A percentile compares a stretch with the other conserved stretches of the same genome.
phyloP scores from a whole-genome alignment of 1,284 basidiomycete species.

The Cyathus olla region DNA sequence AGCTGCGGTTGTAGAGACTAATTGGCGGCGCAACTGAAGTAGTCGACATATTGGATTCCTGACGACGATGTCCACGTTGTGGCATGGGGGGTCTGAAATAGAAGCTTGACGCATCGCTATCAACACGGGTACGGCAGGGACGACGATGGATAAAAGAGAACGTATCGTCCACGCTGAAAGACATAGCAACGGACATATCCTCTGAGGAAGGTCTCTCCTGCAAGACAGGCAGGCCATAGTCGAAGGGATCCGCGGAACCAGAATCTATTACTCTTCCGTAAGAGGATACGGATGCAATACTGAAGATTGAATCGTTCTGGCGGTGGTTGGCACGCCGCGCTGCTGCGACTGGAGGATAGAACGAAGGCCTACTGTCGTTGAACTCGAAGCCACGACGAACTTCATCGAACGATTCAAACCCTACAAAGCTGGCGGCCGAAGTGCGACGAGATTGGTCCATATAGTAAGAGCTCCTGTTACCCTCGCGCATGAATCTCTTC shows the following conservation, averaged over 20 bases:
- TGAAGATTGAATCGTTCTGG: slow-evolving; percentile 74
- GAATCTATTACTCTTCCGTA: slow-evolving; percentile 77
- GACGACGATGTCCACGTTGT: slow-evolving; percentile 54
- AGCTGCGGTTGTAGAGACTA: slow-evolving; percentile 77
- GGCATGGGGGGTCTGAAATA: slow-evolving; percentile 64
- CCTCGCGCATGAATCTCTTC: slow-evolving; percentile 36
- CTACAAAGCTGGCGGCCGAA: slow-evolving; percentile 73
- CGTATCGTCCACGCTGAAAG: slow-evolving; percentile 75
- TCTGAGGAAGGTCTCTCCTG: slow-evolving; percentile 67
- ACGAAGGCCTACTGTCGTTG: slow-evolving; percentile 65
- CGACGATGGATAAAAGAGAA: slow-evolving; percentile 70
- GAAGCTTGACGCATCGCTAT: slow-evolving; percentile 82
- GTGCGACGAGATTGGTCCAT: slow-evolving; percentile 56
- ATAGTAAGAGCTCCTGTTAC: slow-evolving; percentile 23
- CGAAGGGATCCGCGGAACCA: slow-evolving; percentile 80
- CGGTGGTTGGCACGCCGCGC: slow-evolving; percentile 47
- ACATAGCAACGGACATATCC: slow-evolving; percentile 62
- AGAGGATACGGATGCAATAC: slow-evolving; percentile 86
- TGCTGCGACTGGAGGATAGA: slow-evolving; percentile 67
- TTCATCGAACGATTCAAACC: slow-evolving; percentile 80
- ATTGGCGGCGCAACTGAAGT: slow-evolving; percentile 70
- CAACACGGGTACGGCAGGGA: slow-evolving; percentile 65
- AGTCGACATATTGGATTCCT: slow-evolving; percentile 51
- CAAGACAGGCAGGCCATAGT: slow-evolving; percentile 68
- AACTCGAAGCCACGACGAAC: slow-evolving; percentile 82